Conservation (phyloP, 2,329 filamentous ascomycete species). For the Thielaviopsis punctulata region DNA sequence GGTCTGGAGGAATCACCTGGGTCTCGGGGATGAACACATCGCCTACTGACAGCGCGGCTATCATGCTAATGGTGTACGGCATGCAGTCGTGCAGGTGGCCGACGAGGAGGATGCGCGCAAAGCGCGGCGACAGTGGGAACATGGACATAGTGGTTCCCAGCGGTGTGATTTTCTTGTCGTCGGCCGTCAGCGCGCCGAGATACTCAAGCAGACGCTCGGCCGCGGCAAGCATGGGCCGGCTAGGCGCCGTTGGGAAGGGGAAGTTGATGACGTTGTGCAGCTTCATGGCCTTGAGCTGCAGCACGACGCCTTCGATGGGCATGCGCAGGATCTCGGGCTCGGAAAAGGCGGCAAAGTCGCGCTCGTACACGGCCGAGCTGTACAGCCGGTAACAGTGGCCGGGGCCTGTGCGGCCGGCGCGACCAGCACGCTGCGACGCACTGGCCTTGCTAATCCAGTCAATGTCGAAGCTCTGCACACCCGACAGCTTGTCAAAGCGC, state of each 20-base stretch:
- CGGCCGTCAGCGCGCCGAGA: slow-evolving; percentile 57
- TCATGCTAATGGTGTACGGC: slow-evolving; percentile 71
- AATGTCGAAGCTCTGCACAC: slow-evolving; percentile 89
- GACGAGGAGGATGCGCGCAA: slow-evolving; percentile 79
- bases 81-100: slow-evolving; percentile 70
- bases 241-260: slow-evolving; percentile 84
- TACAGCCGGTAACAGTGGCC: slow-evolving; percentile 93
- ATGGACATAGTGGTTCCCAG: slow-evolving; percentile 68
- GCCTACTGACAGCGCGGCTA: slow-evolving; percentile 73
- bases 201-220: slow-evolving; percentile 79
- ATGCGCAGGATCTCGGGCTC: slow-evolving; percentile 80
- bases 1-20: slow-evolving; percentile 46
- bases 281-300: slow-evolving; percentile 91
- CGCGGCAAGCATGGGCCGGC: slow-evolving; percentile 55
- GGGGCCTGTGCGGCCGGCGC: slow-evolving; percentile 86
- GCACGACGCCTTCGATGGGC: slow-evolving; percentile 79
- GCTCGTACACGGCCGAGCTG: slow-evolving; percentile 83
- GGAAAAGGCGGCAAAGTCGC: slow-evolving; percentile 71
- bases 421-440: slow-evolving; percentile 77
- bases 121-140: slow-evolving; percentile 81
- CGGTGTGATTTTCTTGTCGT: slow-evolving; percentile 54
- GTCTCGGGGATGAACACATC: slow-evolving; percentile 76
- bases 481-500: slow-evolving; percentile 70
- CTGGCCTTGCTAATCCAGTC: slow-evolving; percentile 97
- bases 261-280: slow-evolving; percentile 83